phyloP scores from a whole-genome alignment of 2,329 filamentous ascomycete genomes.

The Neofusicoccum parvum region DNA sequence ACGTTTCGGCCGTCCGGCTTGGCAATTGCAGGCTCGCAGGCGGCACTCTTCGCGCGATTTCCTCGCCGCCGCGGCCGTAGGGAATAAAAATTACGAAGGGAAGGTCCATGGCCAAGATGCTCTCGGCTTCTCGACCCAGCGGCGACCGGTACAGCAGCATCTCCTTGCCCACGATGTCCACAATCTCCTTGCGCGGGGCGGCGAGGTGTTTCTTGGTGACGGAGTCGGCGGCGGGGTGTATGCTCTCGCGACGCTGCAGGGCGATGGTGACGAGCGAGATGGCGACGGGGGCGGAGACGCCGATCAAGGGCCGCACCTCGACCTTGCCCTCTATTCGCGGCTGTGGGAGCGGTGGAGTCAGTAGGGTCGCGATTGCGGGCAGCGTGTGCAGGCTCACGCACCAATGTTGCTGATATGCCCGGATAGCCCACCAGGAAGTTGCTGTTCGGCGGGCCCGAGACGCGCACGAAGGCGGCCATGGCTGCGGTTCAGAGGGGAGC shows the following conservation, averaged over 20 bases:
- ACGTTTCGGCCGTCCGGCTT: conserved; percentile 94
- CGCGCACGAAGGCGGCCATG: conserved; percentile 81
- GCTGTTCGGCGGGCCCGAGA: conserved; percentile 95
- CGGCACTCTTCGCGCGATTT: conserved; percentile 85
- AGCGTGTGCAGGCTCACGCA: conserved; percentile 56
- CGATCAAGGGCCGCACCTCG: conserved; percentile 85
- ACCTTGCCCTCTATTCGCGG: conserved; percentile 97
- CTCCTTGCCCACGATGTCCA: conserved; percentile 93
- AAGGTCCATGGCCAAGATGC: conserved; percentile 91
- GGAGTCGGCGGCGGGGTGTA: conserved; percentile 94
- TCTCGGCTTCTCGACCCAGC: conserved; percentile 81
- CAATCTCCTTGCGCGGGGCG: conserved; percentile 85
- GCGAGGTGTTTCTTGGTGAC: conserved; percentile 89
- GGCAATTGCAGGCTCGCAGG: conserved; percentile 89
- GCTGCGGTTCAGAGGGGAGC: conserved; percentile 21
- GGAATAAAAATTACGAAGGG: conserved; percentile 98
- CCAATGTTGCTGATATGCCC: conserved; percentile 94
- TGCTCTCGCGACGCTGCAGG: conserved; percentile 89
- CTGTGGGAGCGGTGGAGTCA: conserved; percentile 48
- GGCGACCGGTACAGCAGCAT: conserved; percentile 87
- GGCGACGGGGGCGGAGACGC: conserved; percentile 84
- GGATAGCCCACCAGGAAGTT: conserved; percentile 97
- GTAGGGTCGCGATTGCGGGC: conserved; percentile 15
- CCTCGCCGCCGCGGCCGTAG: conserved; percentile 86
- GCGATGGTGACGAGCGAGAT: conserved; percentile 93